Base-by-base conservation (phyloP, 495 filamentous ascomycete genomes). In the Aspergillus avenaceus region DNA sequence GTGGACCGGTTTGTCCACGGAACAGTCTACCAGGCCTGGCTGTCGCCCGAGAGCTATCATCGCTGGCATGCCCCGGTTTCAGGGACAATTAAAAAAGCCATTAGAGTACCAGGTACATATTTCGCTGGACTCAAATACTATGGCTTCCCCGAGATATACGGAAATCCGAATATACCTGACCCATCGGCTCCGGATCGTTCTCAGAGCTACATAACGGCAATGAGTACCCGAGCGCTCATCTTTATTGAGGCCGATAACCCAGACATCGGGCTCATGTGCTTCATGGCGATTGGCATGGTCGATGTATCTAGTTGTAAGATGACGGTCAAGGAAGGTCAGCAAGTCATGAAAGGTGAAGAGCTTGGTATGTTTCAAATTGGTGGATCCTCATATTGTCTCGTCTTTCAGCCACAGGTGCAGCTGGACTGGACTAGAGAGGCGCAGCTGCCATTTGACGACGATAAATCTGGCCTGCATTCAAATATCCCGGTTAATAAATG, bases 61-160 rank as follows among this genome's bases (percentile, higher is more conserved):
- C 72, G 81, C 7, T 84, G 81, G 81, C 79, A 84, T 59, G 50
- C 69, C 4, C 81, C 81, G 18, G 75, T 84, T 0, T 70, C 60
- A 3, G 81, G 81, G 2, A 70, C 36, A 2, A 54, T 84, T 16
- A 58, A 61, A 14, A 71, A 71, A 27, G 64, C 66, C 13, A 70
- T 62, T 41, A 61, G 75, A 8, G 31, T 66, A 5, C 64, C 69
- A 13, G 84, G 84, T 8, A 83, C 81, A 0, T 86, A 85, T 64
- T 86, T 76, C 60, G 75, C 73, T 41, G 79, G 81, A 55, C 70
- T 71, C 6, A 63, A 74, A 0, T 73, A 70, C 52, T 63, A 77
- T 27, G 70, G 63, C 3, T 66, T 73, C 42, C 56, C 50, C n/a
- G 37, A 27, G 5, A 18, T 24, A 13, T 31, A 29, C 21, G 44